These are phyloP conservation scores for Elaphomyces granulatus DNA, from an alignment of 495 filamentous ascomycete species.

Conservation along the genomic window DNA sequence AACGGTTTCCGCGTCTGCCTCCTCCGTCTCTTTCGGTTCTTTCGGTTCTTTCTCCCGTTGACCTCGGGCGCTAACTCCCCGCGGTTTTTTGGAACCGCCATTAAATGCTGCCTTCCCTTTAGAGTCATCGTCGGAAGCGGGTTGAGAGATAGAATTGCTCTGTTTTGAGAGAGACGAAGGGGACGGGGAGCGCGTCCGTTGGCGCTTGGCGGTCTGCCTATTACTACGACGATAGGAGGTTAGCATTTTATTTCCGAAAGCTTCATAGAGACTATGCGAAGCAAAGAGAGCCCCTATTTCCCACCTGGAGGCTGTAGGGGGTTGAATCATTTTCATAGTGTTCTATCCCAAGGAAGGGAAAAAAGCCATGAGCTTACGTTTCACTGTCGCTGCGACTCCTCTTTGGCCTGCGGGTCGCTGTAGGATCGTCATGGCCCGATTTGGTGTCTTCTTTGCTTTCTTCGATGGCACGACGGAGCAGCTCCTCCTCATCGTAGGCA, in stretches of 20 bases:
- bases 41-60: constrained; percentile 60
- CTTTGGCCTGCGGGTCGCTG: constrained; percentile 50
- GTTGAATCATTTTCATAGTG: too few relatives aligned
- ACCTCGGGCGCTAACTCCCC: constrained; percentile 46
- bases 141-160: constrained; percentile 32
- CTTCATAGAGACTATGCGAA: background rate
- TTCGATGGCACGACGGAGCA: constrained; percentile 77
- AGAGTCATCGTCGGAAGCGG: constrained; percentile 58
- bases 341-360: too few relatives aligned
- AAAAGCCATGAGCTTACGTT: constrained; percentile 50
- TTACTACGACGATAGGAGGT: constrained; percentile 20
- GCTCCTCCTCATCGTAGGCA: constrained; percentile 90
- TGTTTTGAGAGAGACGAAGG: constrained; percentile 41
- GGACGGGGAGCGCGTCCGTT: constrained; percentile 61
- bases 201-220: constrained; percentile 47
- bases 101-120: constrained; percentile 31
- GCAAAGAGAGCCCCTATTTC: constrained; percentile 1
- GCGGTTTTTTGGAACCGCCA: constrained; percentile 45
- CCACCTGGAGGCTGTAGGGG: constrained; percentile 10
- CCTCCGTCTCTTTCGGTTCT: constrained; percentile 35
- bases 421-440: constrained; percentile 32
- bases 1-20: constrained; percentile 52
- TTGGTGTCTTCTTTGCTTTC: constrained; percentile 69
- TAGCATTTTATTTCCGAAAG: constrained; percentile 12
- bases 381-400: constrained; percentile 83